These are phyloP conservation scores for Venturia pyrina DNA, from an alignment of 2,329 filamentous ascomycete genomes.

Conservation along the genomic window DNA sequence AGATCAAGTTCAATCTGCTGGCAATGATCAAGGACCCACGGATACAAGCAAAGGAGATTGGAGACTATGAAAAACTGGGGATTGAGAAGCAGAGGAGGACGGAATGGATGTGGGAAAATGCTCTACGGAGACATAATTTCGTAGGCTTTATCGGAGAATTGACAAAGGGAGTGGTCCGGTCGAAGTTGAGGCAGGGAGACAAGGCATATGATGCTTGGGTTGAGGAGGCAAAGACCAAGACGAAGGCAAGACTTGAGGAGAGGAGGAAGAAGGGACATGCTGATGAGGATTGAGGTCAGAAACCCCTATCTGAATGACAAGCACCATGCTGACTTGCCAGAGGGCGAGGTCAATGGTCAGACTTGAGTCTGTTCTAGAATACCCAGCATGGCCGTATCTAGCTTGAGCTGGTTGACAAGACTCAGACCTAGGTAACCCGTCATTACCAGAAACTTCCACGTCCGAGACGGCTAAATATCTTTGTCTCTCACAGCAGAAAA, in stretches of 20 bases:
- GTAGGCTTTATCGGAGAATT: constrained; percentile 90
- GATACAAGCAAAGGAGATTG: constrained; percentile 65
- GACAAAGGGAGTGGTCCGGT: constrained; percentile 70
- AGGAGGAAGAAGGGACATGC: constrained; percentile 25
- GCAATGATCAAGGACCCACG: constrained; percentile 83
- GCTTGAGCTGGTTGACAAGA: not conserved
- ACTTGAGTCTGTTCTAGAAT: not conserved
- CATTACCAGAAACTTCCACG: no score
- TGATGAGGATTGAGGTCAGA: constrained; percentile 16
- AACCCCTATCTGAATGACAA: not conserved
- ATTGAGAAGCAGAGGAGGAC: constrained; percentile 74
- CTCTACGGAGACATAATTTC: constrained; percentile 85
- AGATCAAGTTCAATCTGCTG: constrained; percentile 93
- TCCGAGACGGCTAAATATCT: not conserved
- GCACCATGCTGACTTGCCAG: no score
- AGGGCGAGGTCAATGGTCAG: not conserved
- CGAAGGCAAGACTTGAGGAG: constrained; percentile 39
- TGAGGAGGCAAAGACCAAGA: constrained; percentile 53
- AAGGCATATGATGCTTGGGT: constrained; percentile 65
- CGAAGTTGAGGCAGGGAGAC: constrained; percentile 58
- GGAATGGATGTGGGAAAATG: constrained; percentile 93
- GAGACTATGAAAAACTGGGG: constrained; percentile 67
- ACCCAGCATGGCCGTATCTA: not conserved
- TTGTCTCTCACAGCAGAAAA: not conserved
- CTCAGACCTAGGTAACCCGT: no score